Conservation (phyloP, 1,284 basidiomycete genomes). For the Apiotrichum gamsii region DNA sequence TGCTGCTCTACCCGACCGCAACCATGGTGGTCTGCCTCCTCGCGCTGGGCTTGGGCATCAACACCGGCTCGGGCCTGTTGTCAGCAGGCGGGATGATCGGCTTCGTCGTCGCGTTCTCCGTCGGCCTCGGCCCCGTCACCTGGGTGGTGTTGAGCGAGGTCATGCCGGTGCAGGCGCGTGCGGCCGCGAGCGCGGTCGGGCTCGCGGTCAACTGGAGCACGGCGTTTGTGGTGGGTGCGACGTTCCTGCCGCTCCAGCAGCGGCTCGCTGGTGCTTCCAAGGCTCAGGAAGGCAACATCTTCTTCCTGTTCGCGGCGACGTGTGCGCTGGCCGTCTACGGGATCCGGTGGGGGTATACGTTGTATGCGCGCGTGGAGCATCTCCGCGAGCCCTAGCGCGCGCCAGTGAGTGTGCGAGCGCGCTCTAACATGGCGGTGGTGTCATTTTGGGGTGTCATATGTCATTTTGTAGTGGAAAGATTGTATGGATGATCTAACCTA, state of each 20-base stretch:
- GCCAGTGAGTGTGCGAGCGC: no score
- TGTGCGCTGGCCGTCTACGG: constrained; percentile 13
- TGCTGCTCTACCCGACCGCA: constrained; percentile 27
- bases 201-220: constrained; percentile 35
- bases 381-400: no score
- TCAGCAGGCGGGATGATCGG: constrained; percentile 25
- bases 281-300: constrained; percentile 32
- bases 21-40: constrained; percentile 25
- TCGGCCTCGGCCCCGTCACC: constrained; percentile 40
- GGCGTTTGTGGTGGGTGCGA: constrained; percentile 33
- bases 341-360: neutral
- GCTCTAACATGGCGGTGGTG: no score
- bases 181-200: constrained; percentile 33
- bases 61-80: constrained; percentile 17
- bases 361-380: neutral
- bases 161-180: constrained; percentile 32
- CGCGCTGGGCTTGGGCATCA: constrained; percentile 30
- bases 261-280: constrained; percentile 21
- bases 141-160: constrained; percentile 41
- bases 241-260: constrained; percentile 34
- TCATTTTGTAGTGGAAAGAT: neutral
- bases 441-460: no score
- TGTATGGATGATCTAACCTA: neutral
- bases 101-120: constrained; percentile 33
- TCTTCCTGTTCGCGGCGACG: constrained; percentile 29